phyloP scores from a whole-genome alignment of 345 rosid genomes.

The Hirschfeldia incana region DNA sequence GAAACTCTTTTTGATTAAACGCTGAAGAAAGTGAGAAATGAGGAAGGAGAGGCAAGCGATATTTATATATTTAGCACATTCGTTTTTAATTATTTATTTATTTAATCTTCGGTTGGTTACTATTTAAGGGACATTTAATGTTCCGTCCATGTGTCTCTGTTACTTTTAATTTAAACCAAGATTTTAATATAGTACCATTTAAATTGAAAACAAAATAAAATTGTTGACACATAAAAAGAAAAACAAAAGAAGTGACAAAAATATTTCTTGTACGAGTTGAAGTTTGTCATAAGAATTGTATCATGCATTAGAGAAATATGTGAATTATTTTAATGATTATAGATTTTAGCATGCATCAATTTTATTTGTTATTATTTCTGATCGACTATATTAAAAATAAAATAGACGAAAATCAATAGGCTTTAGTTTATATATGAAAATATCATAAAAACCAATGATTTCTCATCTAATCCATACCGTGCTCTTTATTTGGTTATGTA shows the following conservation, averaged over 20 bases:
- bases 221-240: background rate
- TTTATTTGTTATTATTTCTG: no score
- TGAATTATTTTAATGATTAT: background rate
- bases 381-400: no score
- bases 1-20: conserved; percentile 20
- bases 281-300: background rate
- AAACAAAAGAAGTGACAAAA: no score
- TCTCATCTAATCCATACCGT: background rate
- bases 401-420: background rate
- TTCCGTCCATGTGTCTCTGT: background rate
- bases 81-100: conserved; percentile 16
- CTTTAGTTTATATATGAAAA: background rate
- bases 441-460: background rate
- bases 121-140: background rate
- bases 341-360: no score
- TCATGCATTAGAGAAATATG: background rate
- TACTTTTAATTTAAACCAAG: background rate
- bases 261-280: background rate
- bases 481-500: background rate
- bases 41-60: background rate
- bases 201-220: no score
- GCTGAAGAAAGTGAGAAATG: conserved; percentile 29
- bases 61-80: conserved; percentile 26
- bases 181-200: background rate
- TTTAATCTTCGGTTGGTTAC: conserved; percentile 17